These are phyloP conservation scores for Phytophthora litchii DNA, from an alignment of 352 stramenopile genomes.

Conservation along the genomic window DNA sequence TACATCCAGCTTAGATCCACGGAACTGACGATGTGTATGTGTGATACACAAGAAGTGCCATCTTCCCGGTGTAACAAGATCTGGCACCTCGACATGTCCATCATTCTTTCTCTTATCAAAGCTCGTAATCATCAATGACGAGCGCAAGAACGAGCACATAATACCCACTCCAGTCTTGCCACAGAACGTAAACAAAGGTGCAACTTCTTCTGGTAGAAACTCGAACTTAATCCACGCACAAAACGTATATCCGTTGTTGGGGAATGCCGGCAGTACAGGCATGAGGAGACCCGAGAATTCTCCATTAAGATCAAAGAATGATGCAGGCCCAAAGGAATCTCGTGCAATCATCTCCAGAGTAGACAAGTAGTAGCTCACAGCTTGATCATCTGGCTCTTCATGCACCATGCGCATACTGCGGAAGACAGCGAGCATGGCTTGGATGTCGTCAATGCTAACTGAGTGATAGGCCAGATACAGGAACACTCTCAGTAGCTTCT, in stretches of 20 bases:
- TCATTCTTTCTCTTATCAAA: conserved; percentile 90
- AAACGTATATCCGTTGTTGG: conserved; percentile 84
- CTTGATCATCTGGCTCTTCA: conserved; percentile 69
- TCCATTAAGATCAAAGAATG: conserved; percentile 85
- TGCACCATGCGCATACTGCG: conserved; percentile 70
- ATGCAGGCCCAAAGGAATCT: conserved; percentile 78
- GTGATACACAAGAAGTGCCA: conserved; percentile 88
- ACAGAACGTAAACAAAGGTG: conserved; percentile 83
- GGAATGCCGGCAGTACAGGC: conserved; percentile 73
- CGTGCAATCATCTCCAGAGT: conserved; percentile 88
- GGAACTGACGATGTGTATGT: conserved; percentile 86
- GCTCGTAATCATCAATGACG: conserved; percentile 79
- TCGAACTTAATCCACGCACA: conserved; percentile 89
- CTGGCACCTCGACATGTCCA: conserved; percentile 73
- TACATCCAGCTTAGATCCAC: conserved; percentile 82
- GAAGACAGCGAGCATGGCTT: conserved; percentile 82
- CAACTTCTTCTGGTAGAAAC: conserved; percentile 65
- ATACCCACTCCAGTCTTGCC: conserved; percentile 79
- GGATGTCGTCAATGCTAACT: conserved; percentile 79
- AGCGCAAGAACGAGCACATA: conserved; percentile 78
- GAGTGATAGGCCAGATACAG: conserved; percentile 83
- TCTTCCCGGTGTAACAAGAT: conserved; percentile 65
- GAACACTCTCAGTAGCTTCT: conserved; percentile 80
- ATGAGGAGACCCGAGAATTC: conserved; percentile 78
- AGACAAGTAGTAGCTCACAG: conserved; percentile 79